Conservation (phyloP, 345 rosid species). For the Xanthoceras sorbifolium region DNA sequence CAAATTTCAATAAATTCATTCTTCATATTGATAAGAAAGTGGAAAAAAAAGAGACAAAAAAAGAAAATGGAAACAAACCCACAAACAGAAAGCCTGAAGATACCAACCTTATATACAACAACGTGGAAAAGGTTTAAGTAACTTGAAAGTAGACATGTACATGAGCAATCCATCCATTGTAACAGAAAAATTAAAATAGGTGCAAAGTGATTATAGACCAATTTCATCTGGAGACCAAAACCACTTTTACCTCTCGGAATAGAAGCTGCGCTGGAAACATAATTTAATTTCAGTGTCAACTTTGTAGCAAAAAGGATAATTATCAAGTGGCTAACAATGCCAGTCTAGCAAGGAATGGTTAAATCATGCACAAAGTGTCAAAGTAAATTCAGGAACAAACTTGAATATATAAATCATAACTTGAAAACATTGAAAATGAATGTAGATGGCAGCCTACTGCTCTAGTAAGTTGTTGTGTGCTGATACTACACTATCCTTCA, state of each 20-base stretch:
- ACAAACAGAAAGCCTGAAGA: neutral
- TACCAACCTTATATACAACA: conserved; percentile 44
- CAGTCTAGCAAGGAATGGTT: neutral
- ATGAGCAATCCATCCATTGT: conserved; percentile 46
- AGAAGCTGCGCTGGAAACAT: conserved; percentile 44
- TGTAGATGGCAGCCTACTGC: neutral
- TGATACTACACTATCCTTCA: neutral
- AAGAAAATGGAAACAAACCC: neutral
- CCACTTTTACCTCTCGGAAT: conserved; percentile 41
- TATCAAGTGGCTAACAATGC: neutral
- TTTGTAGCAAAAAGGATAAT: neutral
- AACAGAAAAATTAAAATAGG: conserved; percentile 48
- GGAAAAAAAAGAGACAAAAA: neutral
- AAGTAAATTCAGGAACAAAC: neutral
- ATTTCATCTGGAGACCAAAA: conserved; percentile 42
- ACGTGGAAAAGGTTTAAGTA: conserved; percentile 49
- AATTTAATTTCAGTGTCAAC: neutral
- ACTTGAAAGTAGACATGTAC: conserved; percentile 43
- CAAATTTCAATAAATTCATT: neutral
- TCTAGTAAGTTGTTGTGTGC: neutral
- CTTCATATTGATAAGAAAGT: neutral
- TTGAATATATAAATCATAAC: too few species aligned
- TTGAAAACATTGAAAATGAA: neutral
- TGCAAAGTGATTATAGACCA: conserved; percentile 49
- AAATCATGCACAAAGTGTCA: neutral